Conservation (phyloP, 768 basidiomycete genomes). For the Amanita exitialis region DNA sequence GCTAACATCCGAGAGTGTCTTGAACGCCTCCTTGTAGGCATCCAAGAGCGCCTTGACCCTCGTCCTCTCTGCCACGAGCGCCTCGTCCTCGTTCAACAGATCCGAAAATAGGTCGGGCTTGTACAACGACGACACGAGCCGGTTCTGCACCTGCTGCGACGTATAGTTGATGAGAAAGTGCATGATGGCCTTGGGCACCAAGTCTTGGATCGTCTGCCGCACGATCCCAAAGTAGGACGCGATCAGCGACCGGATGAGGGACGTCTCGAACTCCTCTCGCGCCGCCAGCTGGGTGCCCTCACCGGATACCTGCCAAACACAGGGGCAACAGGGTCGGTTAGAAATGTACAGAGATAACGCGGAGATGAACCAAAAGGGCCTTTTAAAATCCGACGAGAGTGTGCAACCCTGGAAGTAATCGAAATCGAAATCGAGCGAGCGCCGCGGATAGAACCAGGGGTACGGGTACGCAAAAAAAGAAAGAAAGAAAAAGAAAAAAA, state of each 20-base stretch:
- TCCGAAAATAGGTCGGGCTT: slow-evolving; percentile 90
- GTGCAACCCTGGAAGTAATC: not conserved
- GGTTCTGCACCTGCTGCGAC: slow-evolving; percentile 94
- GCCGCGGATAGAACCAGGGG: not conserved
- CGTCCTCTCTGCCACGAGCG: slow-evolving; percentile 85
- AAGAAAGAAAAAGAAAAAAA: no score
- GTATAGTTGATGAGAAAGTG: slow-evolving; percentile 95
- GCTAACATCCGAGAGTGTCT: slow-evolving; percentile 74
- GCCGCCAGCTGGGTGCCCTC: slow-evolving; percentile 57
- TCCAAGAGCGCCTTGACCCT: slow-evolving; percentile 91
- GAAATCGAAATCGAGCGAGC: not conserved
- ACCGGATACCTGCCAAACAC: slow-evolving; percentile 42
- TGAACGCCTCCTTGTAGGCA: slow-evolving; percentile 93
- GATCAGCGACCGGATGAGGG: slow-evolving; percentile 89
- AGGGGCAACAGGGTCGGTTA: not conserved
- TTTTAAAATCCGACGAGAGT: not conserved
- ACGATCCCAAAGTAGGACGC: slow-evolving; percentile 94
- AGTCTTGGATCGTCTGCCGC: slow-evolving; percentile 92
- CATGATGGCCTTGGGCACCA: slow-evolving; percentile 98
- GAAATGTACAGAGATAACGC: slow-evolving; percentile 6
- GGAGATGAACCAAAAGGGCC: slow-evolving; percentile 3
- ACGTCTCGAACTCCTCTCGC: slow-evolving; percentile 95
- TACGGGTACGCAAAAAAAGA: not conserved
- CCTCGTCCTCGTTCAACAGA: slow-evolving; percentile 91
- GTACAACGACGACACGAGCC: slow-evolving; percentile 89